Evolutionary conservation across 2,329 filamentous ascomycete species (phyloP).

Genomic region (Sporothrix curviconia): DNA sequence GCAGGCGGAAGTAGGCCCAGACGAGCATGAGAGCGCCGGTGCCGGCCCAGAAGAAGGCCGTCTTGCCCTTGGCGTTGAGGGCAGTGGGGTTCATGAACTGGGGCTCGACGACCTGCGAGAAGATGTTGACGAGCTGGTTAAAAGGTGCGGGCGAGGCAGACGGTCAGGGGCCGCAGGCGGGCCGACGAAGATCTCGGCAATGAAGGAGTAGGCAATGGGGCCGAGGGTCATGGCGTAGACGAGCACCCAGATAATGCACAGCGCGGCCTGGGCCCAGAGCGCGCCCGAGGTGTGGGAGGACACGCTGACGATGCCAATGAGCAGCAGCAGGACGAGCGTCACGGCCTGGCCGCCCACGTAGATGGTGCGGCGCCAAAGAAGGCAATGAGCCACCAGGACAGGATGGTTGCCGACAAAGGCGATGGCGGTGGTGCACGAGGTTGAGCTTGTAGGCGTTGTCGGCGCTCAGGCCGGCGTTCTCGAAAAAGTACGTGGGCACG

Average conservation of each 20-base stretch:
- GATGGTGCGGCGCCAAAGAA: conserved; percentile 17
- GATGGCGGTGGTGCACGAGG: conserved; percentile 30
- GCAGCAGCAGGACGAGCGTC: conserved; percentile 16
- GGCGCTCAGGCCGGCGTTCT: conserved; percentile 26
- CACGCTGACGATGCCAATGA: conserved; percentile 20
- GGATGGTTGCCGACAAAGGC: conserved; percentile 15
- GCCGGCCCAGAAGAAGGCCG: conserved; percentile 40
- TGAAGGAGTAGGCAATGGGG: conserved; percentile 30
- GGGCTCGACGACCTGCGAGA: conserved; percentile 25
- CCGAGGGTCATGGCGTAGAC: conserved; percentile 32
- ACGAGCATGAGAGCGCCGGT: conserved; percentile 39
- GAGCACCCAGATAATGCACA: conserved; percentile 17
- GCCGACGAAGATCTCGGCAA: conserved; percentile 30
- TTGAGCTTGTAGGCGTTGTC: conserved; percentile 27
- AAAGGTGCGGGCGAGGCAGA: conserved; percentile 25
- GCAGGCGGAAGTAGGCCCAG: conserved; percentile 48
- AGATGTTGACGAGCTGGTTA: conserved; percentile 26
- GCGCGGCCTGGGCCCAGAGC: conserved; percentile 9
- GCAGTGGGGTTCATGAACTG: conserved; percentile 34
- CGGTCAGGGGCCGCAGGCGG: conserved; percentile 29
- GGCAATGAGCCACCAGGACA: conserved; percentile 17
- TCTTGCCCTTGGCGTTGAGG: conserved; percentile 43
- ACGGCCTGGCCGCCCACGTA: conserved; percentile 15
- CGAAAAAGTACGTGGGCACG: conserved; percentile 21
- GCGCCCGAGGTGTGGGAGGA: neutral